These are phyloP conservation scores for Fusarium sp. DNA, from an alignment of 2,329 filamentous ascomycete genomes.

Conservation along the genomic window DNA sequence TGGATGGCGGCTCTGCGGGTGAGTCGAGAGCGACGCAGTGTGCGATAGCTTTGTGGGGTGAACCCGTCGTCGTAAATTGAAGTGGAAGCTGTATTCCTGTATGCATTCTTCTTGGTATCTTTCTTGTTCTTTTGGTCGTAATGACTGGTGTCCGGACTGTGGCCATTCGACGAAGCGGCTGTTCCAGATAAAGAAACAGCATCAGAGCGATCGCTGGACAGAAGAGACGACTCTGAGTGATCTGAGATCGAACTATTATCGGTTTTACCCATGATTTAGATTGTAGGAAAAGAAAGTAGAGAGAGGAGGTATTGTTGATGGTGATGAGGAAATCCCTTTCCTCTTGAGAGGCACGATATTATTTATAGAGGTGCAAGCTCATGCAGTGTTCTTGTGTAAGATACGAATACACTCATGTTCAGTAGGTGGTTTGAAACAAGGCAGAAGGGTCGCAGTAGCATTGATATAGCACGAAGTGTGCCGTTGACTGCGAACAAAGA, in stretches of 20 bases:
- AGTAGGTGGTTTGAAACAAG: neutral
- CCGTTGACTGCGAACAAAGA: neutral
- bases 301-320: neutral
- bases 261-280: constrained; percentile 1
- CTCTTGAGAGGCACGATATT: neutral
- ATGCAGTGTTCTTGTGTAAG: neutral
- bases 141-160: neutral
- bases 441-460: neutral
- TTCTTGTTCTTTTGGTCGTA: neutral
- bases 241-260: neutral
- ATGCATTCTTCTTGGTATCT: neutral
- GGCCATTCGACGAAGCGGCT: neutral
- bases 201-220: neutral
- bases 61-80: neutral
- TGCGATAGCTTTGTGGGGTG: constrained; percentile 6
- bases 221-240: neutral
- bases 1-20: constrained; percentile 26
- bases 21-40: constrained; percentile 25
- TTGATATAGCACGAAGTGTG: neutral
- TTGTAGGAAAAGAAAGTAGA: neutral
- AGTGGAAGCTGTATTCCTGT: neutral
- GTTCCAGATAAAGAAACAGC: neutral
- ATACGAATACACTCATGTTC: neutral
- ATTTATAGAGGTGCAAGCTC: neutral
- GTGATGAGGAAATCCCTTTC: too few relatives aligned